A percentile compares a stretch with the other conserved stretches of the same genome.
Evolutionary conservation across 441 rosid species (phyloP).

Genomic region (Syzygium syzygioides): DNA sequence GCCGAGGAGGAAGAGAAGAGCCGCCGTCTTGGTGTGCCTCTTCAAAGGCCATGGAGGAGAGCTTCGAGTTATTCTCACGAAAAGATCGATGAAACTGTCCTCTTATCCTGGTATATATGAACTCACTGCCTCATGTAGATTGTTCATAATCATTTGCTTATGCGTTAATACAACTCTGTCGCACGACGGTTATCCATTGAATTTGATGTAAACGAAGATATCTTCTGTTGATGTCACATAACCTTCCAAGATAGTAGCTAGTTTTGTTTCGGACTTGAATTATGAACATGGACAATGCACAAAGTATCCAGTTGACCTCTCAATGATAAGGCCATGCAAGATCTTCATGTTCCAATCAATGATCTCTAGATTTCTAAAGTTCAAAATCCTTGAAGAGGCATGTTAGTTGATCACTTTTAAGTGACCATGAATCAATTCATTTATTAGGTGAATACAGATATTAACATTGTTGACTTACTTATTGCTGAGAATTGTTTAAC

Average conservation of each 20-base stretch:
- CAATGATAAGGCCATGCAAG: neutral
- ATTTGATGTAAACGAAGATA: neutral
- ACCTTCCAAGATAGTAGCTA: neutral
- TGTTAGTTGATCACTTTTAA: neutral
- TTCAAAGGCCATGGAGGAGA: slow-evolving; percentile 27
- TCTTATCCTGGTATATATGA: slow-evolving; percentile 20
- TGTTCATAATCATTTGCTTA: neutral
- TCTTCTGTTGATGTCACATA: neutral
- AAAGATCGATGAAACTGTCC: slow-evolving; percentile 29
- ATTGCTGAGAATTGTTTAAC: neutral
- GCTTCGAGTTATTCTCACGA: slow-evolving; percentile 34
- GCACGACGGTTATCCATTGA: neutral
- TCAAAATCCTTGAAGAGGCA: neutral
- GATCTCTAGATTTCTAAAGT: neutral
- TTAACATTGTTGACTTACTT: neutral
- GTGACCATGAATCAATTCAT: neutral
- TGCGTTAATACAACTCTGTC: neutral
- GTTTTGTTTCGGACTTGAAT: neutral
- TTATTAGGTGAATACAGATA: neutral
- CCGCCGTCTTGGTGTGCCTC: slow-evolving; percentile 33
- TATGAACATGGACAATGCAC: neutral
- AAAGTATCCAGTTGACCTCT: neutral
- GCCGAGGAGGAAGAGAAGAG: slow-evolving; percentile 16
- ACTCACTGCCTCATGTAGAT: neutral
- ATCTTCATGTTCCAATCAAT: neutral